Conservation (phyloP, 2,329 filamentous ascomycete species). For the Cladosporium austrohemisphaericum region DNA sequence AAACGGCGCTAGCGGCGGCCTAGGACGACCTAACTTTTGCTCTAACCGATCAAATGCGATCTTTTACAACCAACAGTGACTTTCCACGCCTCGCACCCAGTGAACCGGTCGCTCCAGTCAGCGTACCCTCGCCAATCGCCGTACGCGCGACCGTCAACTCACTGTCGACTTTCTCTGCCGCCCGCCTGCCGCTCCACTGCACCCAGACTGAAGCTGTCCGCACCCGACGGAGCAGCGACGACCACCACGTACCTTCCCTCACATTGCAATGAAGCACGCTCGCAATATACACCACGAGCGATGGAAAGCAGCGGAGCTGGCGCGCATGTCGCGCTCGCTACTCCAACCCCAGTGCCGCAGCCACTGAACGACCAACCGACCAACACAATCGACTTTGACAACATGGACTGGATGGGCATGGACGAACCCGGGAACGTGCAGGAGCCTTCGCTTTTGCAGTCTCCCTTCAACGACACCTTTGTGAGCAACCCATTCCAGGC, state of each 20-base stretch:
- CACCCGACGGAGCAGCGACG: slow-evolving; percentile 8
- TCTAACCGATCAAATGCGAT: too few relatives aligned
- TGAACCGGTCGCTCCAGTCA: background rate
- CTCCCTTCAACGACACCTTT: slow-evolving; percentile 12
- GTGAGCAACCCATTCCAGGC: slow-evolving; percentile 15
- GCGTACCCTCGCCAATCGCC: background rate
- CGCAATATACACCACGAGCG: slow-evolving; percentile 21
- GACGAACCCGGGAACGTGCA: slow-evolving; percentile 3
- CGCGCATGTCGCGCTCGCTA: slow-evolving; percentile 21
- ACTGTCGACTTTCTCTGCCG: too few relatives aligned
- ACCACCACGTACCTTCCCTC: slow-evolving; percentile 2
- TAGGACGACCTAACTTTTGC: too few relatives aligned
- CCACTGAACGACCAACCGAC: slow-evolving; percentile 6
- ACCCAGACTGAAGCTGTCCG: slow-evolving; percentile 6
- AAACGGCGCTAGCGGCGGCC: too few relatives aligned
- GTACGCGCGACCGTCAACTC: too few relatives aligned
- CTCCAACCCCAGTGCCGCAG: slow-evolving; percentile 13
- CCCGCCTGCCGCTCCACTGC: too few relatives aligned
- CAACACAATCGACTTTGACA: slow-evolving; percentile 11
- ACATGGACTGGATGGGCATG: slow-evolving; percentile 9
- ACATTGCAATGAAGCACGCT: slow-evolving; percentile 24
- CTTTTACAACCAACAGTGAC: too few relatives aligned
- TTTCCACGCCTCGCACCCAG: too few relatives aligned
- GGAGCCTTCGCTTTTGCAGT: background rate
- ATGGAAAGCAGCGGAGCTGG: slow-evolving; percentile 26